Conservation (phyloP, 169 alveolate species). For the Plasmodium sp. region DNA sequence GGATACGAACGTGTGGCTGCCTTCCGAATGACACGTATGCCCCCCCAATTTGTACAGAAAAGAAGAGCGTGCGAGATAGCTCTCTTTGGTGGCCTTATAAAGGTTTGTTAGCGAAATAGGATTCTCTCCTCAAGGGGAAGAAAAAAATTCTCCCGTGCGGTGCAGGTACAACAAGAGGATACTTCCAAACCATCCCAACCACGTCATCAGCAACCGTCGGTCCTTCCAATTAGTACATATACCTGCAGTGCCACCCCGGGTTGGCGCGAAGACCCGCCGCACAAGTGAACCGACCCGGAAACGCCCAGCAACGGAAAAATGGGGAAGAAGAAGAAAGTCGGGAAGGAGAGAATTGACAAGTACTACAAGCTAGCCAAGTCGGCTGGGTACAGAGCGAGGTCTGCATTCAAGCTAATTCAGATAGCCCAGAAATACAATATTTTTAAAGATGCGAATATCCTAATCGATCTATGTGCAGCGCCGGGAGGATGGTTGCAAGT, state of each 20-base stretch:
- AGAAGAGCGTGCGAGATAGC: not conserved
- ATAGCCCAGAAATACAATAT: conserved; percentile 95
- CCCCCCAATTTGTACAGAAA: not conserved
- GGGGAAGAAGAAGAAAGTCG: conserved; percentile 91
- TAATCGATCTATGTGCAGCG: conserved; percentile 99
- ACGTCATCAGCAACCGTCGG: not conserved
- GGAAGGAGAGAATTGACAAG: conserved; percentile 95
- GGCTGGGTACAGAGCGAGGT: conserved; percentile 98
- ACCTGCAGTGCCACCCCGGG: not conserved
- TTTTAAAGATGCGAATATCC: conserved; percentile 86
- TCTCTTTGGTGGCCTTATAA: not conserved
- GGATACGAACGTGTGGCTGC: not conserved
- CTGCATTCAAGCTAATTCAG: conserved; percentile 98
- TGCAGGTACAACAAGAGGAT: not conserved
- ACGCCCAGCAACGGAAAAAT: conserved; percentile 42
- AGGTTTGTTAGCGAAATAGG: not conserved
- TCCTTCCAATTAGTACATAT: not conserved
- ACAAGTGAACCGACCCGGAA: not conserved
- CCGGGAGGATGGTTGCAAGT: conserved; percentile 99
- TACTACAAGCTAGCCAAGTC: conserved; percentile 98
- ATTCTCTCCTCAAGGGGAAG: not conserved
- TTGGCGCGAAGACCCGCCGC: not conserved
- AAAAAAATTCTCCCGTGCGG: not conserved
- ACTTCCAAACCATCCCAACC: not conserved
- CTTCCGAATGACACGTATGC: not conserved